Percentiles rank a stretch among this genome's conserved stretches.
phyloP scores from a whole-genome alignment of 306 rosid genomes.

The Lagenaria siceraria region DNA sequence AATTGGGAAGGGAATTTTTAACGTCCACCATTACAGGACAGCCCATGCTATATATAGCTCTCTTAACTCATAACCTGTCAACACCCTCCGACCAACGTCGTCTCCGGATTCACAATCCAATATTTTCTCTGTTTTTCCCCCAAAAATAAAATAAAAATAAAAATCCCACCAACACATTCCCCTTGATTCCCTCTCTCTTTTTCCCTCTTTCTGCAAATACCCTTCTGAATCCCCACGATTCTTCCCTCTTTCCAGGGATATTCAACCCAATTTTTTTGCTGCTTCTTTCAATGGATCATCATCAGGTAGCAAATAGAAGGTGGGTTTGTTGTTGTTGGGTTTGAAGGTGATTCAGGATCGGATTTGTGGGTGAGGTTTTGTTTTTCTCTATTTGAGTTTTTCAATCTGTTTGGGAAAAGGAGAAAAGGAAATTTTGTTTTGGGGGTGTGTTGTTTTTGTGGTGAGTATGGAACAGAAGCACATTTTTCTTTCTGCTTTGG shows the following conservation, averaged over 20 bases:
- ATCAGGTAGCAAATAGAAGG: not conserved
- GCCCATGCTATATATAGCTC: constrained; percentile 13
- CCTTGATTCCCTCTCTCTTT: constrained; percentile 1
- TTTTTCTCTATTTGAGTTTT: not conserved
- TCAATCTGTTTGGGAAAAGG: not conserved
- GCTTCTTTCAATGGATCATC: constrained; percentile 1
- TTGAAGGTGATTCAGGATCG: not conserved
- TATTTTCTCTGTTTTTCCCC: not conserved
- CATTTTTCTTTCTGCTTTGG: constrained; percentile 79
- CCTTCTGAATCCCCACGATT: not conserved
- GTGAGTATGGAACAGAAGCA: constrained; percentile 78
- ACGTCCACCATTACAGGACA: constrained; percentile 10
- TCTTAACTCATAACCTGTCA: not conserved
- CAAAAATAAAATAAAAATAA: not conserved
- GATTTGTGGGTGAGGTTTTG: not conserved
- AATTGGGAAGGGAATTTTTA: not conserved
- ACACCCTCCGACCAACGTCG: constrained; percentile 2
- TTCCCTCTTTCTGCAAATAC: not conserved
- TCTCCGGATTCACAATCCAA: not conserved
- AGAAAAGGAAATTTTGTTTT: not conserved
- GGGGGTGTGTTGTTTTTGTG: not conserved
- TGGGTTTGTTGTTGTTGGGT: not conserved
- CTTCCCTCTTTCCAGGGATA: not conserved
- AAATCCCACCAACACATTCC: constrained; percentile 3
- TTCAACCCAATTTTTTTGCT: not conserved